Base-by-base conservation (phyloP, 208 protist genomes). In the Endotrypanum monterogeii region DNA sequence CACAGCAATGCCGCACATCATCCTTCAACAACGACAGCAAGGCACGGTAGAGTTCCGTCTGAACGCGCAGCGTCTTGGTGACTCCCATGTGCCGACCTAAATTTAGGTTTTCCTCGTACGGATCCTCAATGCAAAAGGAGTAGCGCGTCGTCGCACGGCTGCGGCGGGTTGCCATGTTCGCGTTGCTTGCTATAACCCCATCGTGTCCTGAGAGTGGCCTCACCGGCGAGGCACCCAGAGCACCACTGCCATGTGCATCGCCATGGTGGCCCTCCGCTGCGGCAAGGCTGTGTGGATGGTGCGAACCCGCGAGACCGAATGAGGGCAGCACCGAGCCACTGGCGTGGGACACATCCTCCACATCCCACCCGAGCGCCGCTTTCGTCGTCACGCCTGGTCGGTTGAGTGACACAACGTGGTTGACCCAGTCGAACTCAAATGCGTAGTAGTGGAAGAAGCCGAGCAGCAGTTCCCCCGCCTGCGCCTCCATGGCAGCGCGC, bases 391-490 rank as follows among this genome's bases (percentile, higher is more conserved):
- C 63, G 1, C 88, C 91, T 1, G 67, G 79, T 0, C 88, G 78
- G 70, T 96, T 98, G 28, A 98, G 86, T 30, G 94, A 95, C 67
- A 98, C 86, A 37, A 98, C 94, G 76, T 96, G 74, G 44, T 89
- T 32, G 54, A 72, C 78, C 94, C 94, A 98, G 78, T 98, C 87
- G 76, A 98, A 98, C 69, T 95, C 89, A 71, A 88, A 85, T 18
- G 91, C 84, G 79, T 98, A 98, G 73, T 94, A 98, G 73, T 92
- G 83, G 63, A 98, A 95, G 80, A 98, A 98, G n/a, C 83, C 94
- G 14, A 96, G 67, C 23, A 98, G 83, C 71, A 96, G 76, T 76
- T 93, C 83, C 7, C 94, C 94, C 4, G 85, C 83, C 74, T 95
- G 65, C 28, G 76, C 28, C 56, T 87, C 69, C 39, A 91, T 73